Base-by-base conservation (phyloP, 2,329 filamentous ascomycete species). In the Teratosphaeria gauchensis region DNA sequence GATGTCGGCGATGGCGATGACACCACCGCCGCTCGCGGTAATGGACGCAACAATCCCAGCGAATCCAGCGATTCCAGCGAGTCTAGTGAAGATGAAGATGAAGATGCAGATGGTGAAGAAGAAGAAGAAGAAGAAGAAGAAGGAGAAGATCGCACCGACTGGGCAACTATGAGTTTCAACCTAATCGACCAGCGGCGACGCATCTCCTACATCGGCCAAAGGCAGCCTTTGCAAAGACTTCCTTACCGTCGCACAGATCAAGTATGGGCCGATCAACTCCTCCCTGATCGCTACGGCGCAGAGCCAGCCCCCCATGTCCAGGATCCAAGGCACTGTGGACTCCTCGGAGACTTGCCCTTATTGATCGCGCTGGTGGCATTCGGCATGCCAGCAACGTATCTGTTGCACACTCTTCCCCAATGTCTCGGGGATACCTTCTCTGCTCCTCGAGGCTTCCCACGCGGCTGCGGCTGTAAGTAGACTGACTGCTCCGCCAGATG, bases 1-100 rank as follows among this genome's bases (percentile, higher is more conserved):
- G 14, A 53, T 16, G 61, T 65, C 11, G 61, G 61, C 6, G 59
- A 64, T 54, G 63, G 64, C 42, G 42, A 52, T 30, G 32, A 55
- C 21, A 38, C 7, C 12, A 54, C 32, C 19, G 48, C 53, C 24
- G 55, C 28, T 16, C 16, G 31, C 3, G 30, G 33, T 6, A n/a
- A 42, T 51, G 53, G 46, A 24, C 31, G 35, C 4, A 35, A 57
- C 38, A 38, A 52, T 24, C 46, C 53, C 12, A 28, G 35, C 53
- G 51, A 55, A 30, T 35, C 54, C 12, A 30, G 32, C 31, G 21
- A 12, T 8, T 12, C 51, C 14, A 52, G 16, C 51, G 21, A n/a
- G 12, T 2, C 24, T 28, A 28, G 24, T 28, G 24, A 28, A 4
- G 24, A 28, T 28, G 24, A 28, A 28, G 24, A 28, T 28, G 21